A percentile compares a stretch with the other conserved stretches of the same genome.
Evolutionary conservation across 169 alveolate species (phyloP).

Genomic region (Toxoplasma gondii): DNA sequence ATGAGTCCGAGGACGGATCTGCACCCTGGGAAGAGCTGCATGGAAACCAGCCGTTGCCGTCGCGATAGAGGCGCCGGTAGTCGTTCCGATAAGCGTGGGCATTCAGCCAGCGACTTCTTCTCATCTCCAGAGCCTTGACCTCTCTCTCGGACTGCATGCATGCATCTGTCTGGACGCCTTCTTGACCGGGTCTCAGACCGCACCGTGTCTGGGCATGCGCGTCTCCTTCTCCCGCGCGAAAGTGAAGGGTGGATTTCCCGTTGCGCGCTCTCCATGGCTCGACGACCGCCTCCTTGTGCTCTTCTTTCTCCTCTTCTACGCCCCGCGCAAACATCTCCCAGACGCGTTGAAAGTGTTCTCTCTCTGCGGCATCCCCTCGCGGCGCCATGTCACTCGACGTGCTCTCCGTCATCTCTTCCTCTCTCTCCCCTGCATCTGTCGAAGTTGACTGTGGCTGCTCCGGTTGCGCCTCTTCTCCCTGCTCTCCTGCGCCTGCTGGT

Average conservation of each 20-base stretch:
- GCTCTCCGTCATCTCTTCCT: background rate
- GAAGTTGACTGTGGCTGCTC: background rate
- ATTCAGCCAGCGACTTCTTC: background rate
- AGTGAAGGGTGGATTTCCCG: no score
- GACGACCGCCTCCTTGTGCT: no score
- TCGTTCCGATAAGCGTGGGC: background rate
- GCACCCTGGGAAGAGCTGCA: background rate
- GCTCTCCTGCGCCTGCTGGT: background rate
- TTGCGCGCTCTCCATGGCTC: no score
- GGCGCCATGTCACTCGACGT: background rate
- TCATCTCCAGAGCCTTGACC: background rate
- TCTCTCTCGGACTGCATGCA: no score
- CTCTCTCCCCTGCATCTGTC: background rate
- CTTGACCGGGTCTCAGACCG: background rate
- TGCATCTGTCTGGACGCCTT: no score
- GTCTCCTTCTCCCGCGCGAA: no score
- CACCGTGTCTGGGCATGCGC: background rate
- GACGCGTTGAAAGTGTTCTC: background rate
- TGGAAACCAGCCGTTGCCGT: constrained; percentile 45
- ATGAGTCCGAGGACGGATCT: background rate
- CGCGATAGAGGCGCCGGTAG: constrained; percentile 25
- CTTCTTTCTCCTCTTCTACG: no score
- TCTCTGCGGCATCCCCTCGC: background rate
- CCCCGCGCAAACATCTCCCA: no score
- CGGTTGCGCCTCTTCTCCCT: background rate